Conservation (phyloP, 257 asterid species). For the Eustoma russellianum region DNA sequence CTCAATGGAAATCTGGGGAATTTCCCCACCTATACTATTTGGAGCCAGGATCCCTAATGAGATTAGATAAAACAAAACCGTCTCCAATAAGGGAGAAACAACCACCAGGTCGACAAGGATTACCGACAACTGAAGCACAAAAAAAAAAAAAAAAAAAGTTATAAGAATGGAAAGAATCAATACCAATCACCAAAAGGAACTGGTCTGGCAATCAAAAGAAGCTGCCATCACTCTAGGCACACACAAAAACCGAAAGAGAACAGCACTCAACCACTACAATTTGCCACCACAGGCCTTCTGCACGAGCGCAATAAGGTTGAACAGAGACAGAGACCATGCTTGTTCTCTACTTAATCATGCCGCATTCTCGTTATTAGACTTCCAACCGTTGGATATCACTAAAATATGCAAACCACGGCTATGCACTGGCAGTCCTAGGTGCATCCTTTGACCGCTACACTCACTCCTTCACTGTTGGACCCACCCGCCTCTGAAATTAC, state of each 20-base stretch:
- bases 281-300: slow-evolving; percentile 5
- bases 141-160: too few species aligned
- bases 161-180: too few species aligned
- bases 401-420: neutral
- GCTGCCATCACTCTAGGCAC: too few species aligned
- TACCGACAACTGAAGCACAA: too few species aligned
- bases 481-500: slow-evolving; percentile 18
- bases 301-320: neutral
- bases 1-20: too few species aligned
- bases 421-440: slow-evolving; percentile 1
- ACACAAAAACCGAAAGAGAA: neutral
- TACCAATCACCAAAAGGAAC: too few species aligned
- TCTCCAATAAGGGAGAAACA: too few species aligned
- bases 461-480: slow-evolving; percentile 20
- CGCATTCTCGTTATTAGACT: slow-evolving; percentile 5
- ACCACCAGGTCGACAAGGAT: too few species aligned
- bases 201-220: too few species aligned
- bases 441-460: slow-evolving; percentile 24
- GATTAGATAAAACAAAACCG: too few species aligned
- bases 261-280: neutral
- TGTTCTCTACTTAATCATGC: slow-evolving; percentile 8
- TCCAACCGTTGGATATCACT: slow-evolving; percentile 6
- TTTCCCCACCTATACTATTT: too few species aligned
- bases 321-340: neutral
- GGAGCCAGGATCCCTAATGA: too few species aligned